Base-by-base conservation (phyloP, 2,329 filamentous ascomycete genomes). In the Davidsoniella eucalypti region DNA sequence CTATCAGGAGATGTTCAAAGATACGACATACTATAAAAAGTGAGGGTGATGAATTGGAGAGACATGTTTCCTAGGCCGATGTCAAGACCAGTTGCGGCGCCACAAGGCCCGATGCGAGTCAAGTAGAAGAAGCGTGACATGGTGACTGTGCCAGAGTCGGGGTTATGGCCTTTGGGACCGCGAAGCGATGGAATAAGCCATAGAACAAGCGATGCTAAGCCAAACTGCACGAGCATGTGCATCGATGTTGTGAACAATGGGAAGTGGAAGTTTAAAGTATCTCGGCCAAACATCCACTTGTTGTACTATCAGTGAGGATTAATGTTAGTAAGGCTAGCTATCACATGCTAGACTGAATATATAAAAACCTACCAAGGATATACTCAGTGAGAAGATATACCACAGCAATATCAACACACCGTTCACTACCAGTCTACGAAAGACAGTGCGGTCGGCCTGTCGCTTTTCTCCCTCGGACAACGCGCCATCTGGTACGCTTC, bases 231-330 rank as follows among this genome's bases (percentile, higher is more conserved):
- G 18, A 88, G 69, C 88, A 96, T 96, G 68, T 98, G 92, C 63
- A 92, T 71, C 56, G 86, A 85, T 3, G 92, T 98, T 9, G 88
- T 94, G 65, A 96, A 96, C 46, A 98, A 75, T 38, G 92, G 92
- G 60, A 92, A 96, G 47, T 85, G 81, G 63, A 98, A 98, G 65
- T 95, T 82, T 57, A 93, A 76, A 57, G 83, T 78, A 57, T 82
- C 75, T 54, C 82, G 75, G 60, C 85, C 84, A 67, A 98, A 96
- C 90, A 98, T 96, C 92, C 92, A 96, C 69, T 95, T 96, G 74
- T 98, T 98, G 72, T 96, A 98, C 82, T 92, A 56, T 46, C 29
- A 5, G 3, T 5, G 16, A 25, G 38, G n/a, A 23, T 49, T 38
- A 25, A 23, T 12, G 56, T 63, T 54, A 60, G 61, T 61, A 49